Conservation (phyloP, 352 stramenopile genomes). For the Globisporangium lucens region DNA sequence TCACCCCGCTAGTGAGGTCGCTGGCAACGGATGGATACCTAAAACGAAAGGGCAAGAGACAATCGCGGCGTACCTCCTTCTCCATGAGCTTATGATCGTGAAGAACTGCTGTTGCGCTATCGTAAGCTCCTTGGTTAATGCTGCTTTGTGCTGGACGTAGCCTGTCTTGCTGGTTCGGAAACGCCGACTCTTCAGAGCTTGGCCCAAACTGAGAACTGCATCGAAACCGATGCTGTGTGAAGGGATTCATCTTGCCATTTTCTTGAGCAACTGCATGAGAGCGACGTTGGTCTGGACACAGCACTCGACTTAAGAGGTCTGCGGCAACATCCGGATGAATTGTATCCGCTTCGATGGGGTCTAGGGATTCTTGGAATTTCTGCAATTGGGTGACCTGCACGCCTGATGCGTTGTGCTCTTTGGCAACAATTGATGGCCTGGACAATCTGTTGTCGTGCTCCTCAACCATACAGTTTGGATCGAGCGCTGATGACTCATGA, state of each 20-base stretch:
- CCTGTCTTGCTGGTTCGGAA: not conserved
- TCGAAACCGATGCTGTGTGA: not conserved
- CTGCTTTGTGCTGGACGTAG: not conserved
- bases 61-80: not conserved
- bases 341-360: too few species aligned
- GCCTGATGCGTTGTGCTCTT: too few species aligned
- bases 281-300: not conserved
- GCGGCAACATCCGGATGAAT: too few species aligned
- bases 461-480: too few species aligned
- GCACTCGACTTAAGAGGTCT: not conserved
- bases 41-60: not conserved
- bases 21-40: not conserved
- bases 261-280: not conserved
- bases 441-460: too few species aligned
- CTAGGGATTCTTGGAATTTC: too few species aligned
- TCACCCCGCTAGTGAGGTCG: not conserved
- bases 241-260: not conserved
- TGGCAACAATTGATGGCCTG: too few species aligned
- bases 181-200: not conserved
- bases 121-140: not conserved
- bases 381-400: too few species aligned
- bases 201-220: not conserved
- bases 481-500: too few species aligned
- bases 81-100: not conserved
- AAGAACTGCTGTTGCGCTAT: not conserved